These are phyloP conservation scores for Cydonia oblonga DNA, from an alignment of 331 rosid genomes.

Conservation along the genomic window DNA sequence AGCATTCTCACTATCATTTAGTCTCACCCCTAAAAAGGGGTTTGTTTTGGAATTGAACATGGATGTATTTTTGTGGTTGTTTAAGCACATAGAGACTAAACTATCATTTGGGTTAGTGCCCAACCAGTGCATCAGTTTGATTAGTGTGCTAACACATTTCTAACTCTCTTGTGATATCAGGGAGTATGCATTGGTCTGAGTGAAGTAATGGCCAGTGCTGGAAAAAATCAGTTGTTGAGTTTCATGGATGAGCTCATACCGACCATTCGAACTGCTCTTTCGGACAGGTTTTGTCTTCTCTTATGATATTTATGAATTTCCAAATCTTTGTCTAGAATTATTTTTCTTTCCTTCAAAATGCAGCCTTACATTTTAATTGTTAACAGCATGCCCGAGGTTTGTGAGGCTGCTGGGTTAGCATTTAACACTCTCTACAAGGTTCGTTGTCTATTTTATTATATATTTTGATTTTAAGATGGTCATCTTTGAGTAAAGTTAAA, in stretches of 20 bases:
- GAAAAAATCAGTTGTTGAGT: slow-evolving; percentile 78
- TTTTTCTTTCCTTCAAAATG: not conserved
- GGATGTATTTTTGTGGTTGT: not conserved
- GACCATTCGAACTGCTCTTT: slow-evolving; percentile 88
- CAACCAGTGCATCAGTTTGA: not conserved
- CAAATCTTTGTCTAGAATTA: not conserved
- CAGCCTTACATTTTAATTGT: slow-evolving; percentile 6
- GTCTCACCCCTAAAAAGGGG: not conserved
- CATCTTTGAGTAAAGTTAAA: not conserved
- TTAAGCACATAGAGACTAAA: not conserved
- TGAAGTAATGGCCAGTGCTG: slow-evolving; percentile 96
- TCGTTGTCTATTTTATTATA: not conserved
- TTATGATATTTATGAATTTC: slow-evolving; percentile 9
- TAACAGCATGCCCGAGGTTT: slow-evolving; percentile 71
- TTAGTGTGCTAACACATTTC: no score
- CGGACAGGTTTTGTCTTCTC: slow-evolving; percentile 56
- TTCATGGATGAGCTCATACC: slow-evolving; percentile 98
- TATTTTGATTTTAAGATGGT: not conserved
- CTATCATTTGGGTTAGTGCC: not conserved
- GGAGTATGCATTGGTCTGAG: slow-evolving; percentile 97
- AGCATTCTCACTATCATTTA: not conserved
- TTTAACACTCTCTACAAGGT: slow-evolving; percentile 98
- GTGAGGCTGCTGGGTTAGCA: slow-evolving; percentile 85
- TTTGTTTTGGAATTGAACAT: not conserved
- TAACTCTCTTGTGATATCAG: slow-evolving; percentile 22